A percentile compares a stretch with the other conserved stretches of the same genome.
phyloP scores from a whole-genome alignment of 305 asterid genomes.

The Fraxinus angustifolia region DNA sequence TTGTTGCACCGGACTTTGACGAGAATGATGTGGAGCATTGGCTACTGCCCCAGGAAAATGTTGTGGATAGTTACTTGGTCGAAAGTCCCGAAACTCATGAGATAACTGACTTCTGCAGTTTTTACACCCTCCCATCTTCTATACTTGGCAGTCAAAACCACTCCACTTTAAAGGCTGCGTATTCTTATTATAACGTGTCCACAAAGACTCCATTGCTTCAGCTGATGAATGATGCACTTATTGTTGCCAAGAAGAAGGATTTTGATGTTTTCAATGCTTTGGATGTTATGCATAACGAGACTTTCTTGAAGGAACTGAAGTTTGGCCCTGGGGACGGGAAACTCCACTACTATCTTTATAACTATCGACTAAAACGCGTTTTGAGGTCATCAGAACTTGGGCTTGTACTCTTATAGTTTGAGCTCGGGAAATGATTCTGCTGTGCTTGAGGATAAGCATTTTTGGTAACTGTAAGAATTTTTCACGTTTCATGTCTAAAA shows the following conservation, averaged over 20 bases:
- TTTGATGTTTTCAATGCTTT: conserved; percentile 46
- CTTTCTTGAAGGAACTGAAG: conserved; percentile 47
- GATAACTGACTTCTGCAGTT: conserved; percentile 45
- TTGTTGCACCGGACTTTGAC: conserved; percentile 43
- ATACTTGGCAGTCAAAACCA: conserved; percentile 41
- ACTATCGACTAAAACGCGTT: conserved; percentile 35
- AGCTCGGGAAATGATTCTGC: background rate
- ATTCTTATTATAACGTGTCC: conserved; percentile 43
- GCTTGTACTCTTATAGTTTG: conserved; percentile 40
- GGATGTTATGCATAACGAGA: conserved; percentile 43
- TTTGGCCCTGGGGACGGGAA: conserved; percentile 48
- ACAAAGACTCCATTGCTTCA: conserved; percentile 37
- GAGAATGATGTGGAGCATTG: conserved; percentile 44
- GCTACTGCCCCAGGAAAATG: conserved; percentile 44
- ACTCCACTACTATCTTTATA: conserved; percentile 48
- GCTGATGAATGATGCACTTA: conserved; percentile 45
- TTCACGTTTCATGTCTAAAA: background rate
- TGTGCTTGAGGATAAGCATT: background rate
- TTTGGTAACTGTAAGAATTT: background rate
- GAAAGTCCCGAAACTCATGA: conserved; percentile 39
- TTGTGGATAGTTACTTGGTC: conserved; percentile 44
- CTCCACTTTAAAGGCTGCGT: conserved; percentile 44
- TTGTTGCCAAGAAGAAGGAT: conserved; percentile 37
- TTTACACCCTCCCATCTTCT: conserved; percentile 43
- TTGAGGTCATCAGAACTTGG: conserved; percentile 41